Base-by-base conservation (phyloP, 208 protist species). In the Acanthamoeba sp. region DNA sequence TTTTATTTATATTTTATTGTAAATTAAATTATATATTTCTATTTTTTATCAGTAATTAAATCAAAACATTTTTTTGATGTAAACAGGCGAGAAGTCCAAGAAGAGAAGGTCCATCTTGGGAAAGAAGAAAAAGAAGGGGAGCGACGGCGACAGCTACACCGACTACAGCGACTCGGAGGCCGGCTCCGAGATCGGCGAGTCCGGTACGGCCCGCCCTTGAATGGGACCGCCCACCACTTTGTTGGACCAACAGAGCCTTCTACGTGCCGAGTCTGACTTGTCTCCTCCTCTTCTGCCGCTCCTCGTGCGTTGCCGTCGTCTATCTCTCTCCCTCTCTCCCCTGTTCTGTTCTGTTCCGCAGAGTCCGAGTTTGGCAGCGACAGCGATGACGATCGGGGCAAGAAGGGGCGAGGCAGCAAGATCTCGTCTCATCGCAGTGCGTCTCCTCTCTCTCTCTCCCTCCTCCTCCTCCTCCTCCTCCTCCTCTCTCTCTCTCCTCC, bases 121-220 rank as follows among this genome's bases (percentile, higher is more conserved):
- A 20, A 76, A 76, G 66, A 76, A 76, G 40, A 76, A 76, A 29
- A 76, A 76, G 66, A 76, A 76, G 66, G 66, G 29, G 29, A 76
- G 66, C 29, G 66, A 76, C n/a, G 66, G 66, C 5, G 66, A 76
- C 32, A 76, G 66, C 66, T 76, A 76, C 36, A 76, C 66, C 36
- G 66, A 76, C 66, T 76, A 76, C 66, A 76, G 29, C 29, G 66
- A 76, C 66, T 76, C 66, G 29, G 66, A 76, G 66, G n/a, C 18
- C 6, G 66, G 29, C 66, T 76, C 66, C 5, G 66, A 76, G 10
- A 38, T 76, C 29, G 66, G 66, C 29, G 62, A 69, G 9, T 76
- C 66, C 1, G 66, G 66, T 76, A 76, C 66, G 6, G 40, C 66
- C 40, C 6, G 1, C 29, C 36, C 66, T 3, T 50, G 45, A 50